Evolutionary conservation across 768 basidiomycete genomes (phyloP), one percentile per base, ranked within the genome.

Genomic region (Gelatoporia subvermispora): DNA sequence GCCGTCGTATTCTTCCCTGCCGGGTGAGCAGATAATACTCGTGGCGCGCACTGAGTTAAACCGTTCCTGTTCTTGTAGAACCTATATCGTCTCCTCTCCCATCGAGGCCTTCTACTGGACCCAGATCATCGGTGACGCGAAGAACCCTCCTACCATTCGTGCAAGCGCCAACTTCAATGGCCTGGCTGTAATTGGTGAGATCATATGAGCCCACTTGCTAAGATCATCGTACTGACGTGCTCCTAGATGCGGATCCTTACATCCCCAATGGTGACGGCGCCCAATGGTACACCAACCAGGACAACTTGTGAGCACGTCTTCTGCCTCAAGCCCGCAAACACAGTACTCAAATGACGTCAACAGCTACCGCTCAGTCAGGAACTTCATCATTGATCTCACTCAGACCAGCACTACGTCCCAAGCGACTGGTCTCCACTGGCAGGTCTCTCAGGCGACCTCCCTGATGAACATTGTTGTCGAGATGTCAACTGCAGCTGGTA

Each of bases 371-470:
- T 84, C 85, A 3, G 72, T 89, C 42, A 73, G 87, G 46, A 88
- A 90, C 66, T 76, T 90, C 47, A 68, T 85, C 39, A 84, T 90
- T 54, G 88, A 90, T 58, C 68, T 82, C 35, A 65, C 72, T 47
- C 70, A 70, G 65, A 75, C 83, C 48, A 75, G 81, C 28, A 63
- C 81, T 1, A 67, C 22, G 60, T 48, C 54, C 2, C 35, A 48
- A 51, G 85, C 78, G 31, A 85, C 82, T 11, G 87, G 84, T 24
- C 68, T 90, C 25, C 88, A 90, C 57, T 90, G 88, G 88, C 88
- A 90, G 66, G 83, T 89, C 16, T 78, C 88, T 0, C 88, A 90
- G 62, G 75, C 82, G 9, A 89, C 88, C 0, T 85, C 83, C 0
- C 63, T 90, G 36, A 73, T 83, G 51, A 88, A 90, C 61, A 79